phyloP scores from a whole-genome alignment of 148 eudicot species.

The Fagopyrum homotropicum region DNA sequence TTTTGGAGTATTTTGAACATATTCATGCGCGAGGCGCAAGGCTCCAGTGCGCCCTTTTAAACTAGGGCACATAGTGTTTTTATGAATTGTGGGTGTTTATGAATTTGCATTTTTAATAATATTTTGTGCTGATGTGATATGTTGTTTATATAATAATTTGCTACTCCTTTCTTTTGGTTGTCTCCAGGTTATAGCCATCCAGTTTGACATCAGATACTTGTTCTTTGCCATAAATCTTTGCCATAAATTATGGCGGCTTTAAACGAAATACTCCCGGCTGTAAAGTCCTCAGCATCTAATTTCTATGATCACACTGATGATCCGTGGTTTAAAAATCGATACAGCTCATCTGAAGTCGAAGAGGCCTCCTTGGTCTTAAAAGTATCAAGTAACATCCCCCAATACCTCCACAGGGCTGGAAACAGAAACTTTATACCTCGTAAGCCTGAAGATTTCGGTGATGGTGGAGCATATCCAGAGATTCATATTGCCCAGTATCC shows the following conservation, averaged over 20 bases:
- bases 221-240: too few species aligned
- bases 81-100: too few species aligned
- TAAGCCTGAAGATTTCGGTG: slow-evolving; percentile 72
- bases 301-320: slow-evolving; percentile 68
- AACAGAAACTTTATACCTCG: slow-evolving; percentile 53
- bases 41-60: too few species aligned
- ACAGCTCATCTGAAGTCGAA: slow-evolving; percentile 50
- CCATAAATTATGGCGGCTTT: slow-evolving; percentile 42
- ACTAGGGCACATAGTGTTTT: too few species aligned
- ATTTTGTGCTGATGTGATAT: too few species aligned
- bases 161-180: too few species aligned
- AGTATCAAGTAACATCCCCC: slow-evolving; percentile 35
- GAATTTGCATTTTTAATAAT: too few species aligned
- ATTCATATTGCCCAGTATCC: slow-evolving; percentile 71
- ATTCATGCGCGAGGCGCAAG: too few species aligned
- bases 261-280: slow-evolving; percentile 59
- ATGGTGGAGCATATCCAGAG: slow-evolving; percentile 91
- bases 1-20: too few species aligned
- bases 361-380: slow-evolving; percentile 29
- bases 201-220: too few species aligned
- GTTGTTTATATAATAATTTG: too few species aligned
- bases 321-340: slow-evolving; percentile 77
- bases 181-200: too few species aligned
- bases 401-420: slow-evolving; percentile 37
- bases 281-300: slow-evolving; percentile 34